These are phyloP conservation scores for Aspergillus puulaauensis DNA, from an alignment of 2,329 filamentous ascomycete genomes.

Conservation along the genomic window DNA sequence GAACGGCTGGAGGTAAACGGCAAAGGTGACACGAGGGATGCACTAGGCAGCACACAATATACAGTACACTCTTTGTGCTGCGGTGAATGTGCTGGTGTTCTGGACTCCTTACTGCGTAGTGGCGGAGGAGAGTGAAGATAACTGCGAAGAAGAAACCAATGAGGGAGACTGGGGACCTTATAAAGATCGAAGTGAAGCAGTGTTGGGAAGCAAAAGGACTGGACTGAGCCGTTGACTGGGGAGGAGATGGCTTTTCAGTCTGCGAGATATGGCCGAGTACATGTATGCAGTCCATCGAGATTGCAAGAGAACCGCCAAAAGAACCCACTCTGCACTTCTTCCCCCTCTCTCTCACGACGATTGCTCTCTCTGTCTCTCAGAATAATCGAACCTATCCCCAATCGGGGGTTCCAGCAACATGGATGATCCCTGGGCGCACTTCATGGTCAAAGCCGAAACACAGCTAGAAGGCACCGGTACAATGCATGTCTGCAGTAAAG, in stretches of 20 bases:
- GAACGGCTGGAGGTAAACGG: slow-evolving; percentile 8
- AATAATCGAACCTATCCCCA: slow-evolving; percentile 13
- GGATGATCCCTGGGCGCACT: slow-evolving; percentile 25
- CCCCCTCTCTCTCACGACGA: background rate
- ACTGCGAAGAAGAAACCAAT: slow-evolving; percentile 7
- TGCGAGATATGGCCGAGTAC: slow-evolving; percentile 8
- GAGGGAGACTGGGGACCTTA: slow-evolving; percentile 15
- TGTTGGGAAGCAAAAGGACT: background rate
- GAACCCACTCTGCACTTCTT: slow-evolving; percentile 3
- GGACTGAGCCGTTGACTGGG: slow-evolving; percentile 12
- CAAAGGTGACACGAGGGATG: slow-evolving; percentile 18
- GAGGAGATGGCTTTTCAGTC: slow-evolving; percentile 12
- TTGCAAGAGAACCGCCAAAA: slow-evolving; percentile 16
- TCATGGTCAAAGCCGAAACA: slow-evolving; percentile 24
- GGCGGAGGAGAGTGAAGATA: slow-evolving; percentile 1
- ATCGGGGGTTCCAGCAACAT: slow-evolving; percentile 20
- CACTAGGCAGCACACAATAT: background rate
- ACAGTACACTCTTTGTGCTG: background rate
- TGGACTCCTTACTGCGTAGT: no score
- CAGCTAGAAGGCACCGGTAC: slow-evolving; percentile 17
- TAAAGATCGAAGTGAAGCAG: slow-evolving; percentile 6
- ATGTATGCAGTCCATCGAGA: slow-evolving; percentile 14
- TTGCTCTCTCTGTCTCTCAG: background rate
- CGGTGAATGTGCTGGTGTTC: no score
- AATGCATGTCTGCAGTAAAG: slow-evolving; percentile 18